Percentiles rank a stretch among this genome's conserved stretches.
Conservation (phyloP, 352 stramenopile genomes). For the Pythium insidiosum region DNA sequence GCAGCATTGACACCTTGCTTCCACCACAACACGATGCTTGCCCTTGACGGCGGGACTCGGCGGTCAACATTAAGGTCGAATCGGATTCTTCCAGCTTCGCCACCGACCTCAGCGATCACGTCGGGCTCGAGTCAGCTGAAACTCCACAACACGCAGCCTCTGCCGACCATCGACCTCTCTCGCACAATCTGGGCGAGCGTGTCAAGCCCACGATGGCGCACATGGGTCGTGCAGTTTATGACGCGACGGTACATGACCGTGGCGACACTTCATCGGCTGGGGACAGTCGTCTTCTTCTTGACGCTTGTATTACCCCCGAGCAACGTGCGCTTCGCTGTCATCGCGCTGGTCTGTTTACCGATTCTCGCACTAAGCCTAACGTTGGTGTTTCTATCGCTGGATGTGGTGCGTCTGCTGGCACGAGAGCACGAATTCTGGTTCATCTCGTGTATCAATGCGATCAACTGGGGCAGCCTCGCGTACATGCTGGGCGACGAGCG, state of each 20-base stretch:
- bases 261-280: background rate
- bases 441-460: conserved; percentile 16
- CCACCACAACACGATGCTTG: too few species aligned
- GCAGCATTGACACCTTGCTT: too few species aligned
- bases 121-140: too few species aligned
- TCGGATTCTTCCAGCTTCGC: too few species aligned
- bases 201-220: background rate
- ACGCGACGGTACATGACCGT: background rate
- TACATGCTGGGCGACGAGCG: conserved; percentile 18
- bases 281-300: conserved; percentile 3
- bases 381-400: conserved; percentile 16
- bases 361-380: conserved; percentile 1
- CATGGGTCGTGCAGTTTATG: conserved; percentile 1
- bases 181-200: background rate
- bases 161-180: conserved; percentile 2
- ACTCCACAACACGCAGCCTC: background rate
- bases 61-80: too few species aligned
- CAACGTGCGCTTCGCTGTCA: background rate
- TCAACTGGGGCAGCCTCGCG: conserved; percentile 19
- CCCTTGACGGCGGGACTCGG: too few species aligned
- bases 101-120: too few species aligned
- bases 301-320: background rate
- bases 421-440: conserved; percentile 23
- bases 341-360: background rate
- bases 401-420: conserved; percentile 11